A percentile compares a stretch with the other conserved stretches of the same genome.
Conservation (phyloP, 1,284 basidiomycete genomes). For the Boletus hoseneyae region DNA sequence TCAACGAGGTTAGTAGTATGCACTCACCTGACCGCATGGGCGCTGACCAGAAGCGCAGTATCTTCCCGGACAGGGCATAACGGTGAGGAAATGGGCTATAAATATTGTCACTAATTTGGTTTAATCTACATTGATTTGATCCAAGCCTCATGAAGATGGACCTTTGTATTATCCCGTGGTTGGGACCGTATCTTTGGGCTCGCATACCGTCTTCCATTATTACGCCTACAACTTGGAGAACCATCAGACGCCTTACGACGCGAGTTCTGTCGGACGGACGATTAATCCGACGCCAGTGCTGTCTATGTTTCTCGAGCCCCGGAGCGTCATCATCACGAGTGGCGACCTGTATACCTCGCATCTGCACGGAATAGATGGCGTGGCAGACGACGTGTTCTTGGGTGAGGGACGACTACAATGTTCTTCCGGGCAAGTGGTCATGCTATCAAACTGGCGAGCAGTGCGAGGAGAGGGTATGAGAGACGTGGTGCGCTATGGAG, state of each 20-base stretch:
- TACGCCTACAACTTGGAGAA: constrained; percentile 54
- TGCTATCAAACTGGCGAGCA: constrained; percentile 55
- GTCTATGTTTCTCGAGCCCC: constrained; percentile 76
- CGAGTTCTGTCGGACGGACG: constrained; percentile 39
- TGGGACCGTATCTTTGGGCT: constrained; percentile 84
- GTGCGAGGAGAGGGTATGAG: constrained; percentile 41
- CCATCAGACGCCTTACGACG: neutral
- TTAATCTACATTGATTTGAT: constrained; percentile 5
- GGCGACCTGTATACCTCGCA: constrained; percentile 63
- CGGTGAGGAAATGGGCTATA: constrained; percentile 47
- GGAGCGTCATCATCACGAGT: constrained; percentile 78
- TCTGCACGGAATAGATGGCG: constrained; percentile 71
- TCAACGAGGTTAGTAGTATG: constrained; percentile 65
- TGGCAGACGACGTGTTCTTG: constrained; percentile 46
- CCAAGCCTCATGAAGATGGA: constrained; percentile 90
- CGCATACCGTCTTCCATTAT: constrained; percentile 83
- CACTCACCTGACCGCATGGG: constrained; percentile 6
- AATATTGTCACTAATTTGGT: neutral
- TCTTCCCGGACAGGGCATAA: constrained; percentile 86
- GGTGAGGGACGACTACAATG: constrained; percentile 17
- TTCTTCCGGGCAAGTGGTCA: constrained; percentile 30
- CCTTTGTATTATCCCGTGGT: constrained; percentile 86
- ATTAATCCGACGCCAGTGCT: constrained; percentile 66
- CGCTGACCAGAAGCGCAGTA: constrained; percentile 50
- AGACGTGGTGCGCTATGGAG: constrained; percentile 42